Evolutionary conservation across 192 early-diverging fungal genomes (phyloP).

Genomic region (Kickxella alabastrina): DNA sequence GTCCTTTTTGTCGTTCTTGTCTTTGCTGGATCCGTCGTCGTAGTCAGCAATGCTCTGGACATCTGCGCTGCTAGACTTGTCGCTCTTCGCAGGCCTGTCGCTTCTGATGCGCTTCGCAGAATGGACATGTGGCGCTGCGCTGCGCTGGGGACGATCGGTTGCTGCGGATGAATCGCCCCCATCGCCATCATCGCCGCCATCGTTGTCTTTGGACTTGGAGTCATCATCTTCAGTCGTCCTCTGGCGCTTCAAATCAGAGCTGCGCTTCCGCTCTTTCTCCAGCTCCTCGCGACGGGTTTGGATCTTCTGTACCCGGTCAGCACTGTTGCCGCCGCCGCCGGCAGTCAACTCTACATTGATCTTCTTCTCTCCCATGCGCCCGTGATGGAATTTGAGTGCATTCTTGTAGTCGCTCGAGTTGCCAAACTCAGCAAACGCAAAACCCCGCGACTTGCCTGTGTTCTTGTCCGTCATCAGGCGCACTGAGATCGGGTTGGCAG

Average conservation of each 20-base stretch:
- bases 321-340: constrained; percentile 66
- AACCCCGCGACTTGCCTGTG: constrained; percentile 68
- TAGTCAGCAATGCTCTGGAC: constrained; percentile 11
- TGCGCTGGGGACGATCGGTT: no score
- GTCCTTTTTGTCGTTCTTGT: constrained; percentile 35
- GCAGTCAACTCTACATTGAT: constrained; percentile 74
- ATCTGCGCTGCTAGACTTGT: not conserved
- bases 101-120: not conserved
- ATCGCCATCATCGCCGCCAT: constrained; percentile 2
- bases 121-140: no score
- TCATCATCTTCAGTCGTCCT: constrained; percentile 9
- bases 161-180: no score
- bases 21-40: constrained; percentile 5
- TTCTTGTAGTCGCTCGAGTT: constrained; percentile 54
- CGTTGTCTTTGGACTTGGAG: no score
- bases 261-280: constrained; percentile 36
- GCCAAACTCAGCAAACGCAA: constrained; percentile 69
- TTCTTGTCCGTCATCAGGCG: constrained; percentile 67
- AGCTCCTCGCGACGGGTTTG: constrained; percentile 33
- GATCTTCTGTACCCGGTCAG: constrained; percentile 32
- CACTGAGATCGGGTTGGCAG: constrained; percentile 56
- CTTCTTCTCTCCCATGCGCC: constrained; percentile 57
- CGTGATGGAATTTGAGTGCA: constrained; percentile 63
- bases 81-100: not conserved
- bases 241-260: constrained; percentile 15